phyloP scores from a whole-genome alignment of 306 rosid species.

The Lotus japonicus region DNA sequence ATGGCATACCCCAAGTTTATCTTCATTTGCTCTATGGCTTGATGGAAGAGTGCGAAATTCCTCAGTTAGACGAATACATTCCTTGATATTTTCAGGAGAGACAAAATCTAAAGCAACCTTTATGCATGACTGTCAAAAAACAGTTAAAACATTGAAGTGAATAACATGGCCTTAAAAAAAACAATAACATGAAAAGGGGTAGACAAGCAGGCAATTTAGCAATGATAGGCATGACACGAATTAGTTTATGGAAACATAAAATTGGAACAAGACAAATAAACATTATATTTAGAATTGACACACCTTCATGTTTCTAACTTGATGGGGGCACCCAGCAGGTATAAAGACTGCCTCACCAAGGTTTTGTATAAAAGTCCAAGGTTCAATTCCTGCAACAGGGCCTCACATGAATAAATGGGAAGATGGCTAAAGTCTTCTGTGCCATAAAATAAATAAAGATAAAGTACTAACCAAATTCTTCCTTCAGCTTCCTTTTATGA shows the following conservation, averaged over 20 bases:
- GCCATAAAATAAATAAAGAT: background rate
- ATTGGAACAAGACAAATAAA: background rate
- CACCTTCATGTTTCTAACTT: slow-evolving; percentile 20
- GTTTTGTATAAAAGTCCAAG: slow-evolving; percentile 21
- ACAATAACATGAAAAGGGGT: no score
- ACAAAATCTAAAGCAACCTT: slow-evolving; percentile 73
- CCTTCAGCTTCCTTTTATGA: slow-evolving; percentile 56
- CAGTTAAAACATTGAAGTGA: no score
- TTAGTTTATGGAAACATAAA: no score
- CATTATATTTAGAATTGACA: background rate
- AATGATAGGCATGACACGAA: no score
- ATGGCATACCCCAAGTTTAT: slow-evolving; percentile 57
- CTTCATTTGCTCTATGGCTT: slow-evolving; percentile 52
- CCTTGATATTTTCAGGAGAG: slow-evolving; percentile 59
- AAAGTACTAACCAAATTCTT: slow-evolving; percentile 48
- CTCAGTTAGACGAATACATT: slow-evolving; percentile 56
- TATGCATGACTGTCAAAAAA: slow-evolving; percentile 50
- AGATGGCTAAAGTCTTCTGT: background rate
- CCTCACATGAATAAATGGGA: background rate
- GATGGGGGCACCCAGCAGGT: slow-evolving; percentile 25
- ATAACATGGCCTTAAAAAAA: no score
- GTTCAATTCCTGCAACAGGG: slow-evolving; percentile 18
- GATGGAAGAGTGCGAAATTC: slow-evolving; percentile 59
- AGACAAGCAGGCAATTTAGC: no score
- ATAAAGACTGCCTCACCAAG: slow-evolving; percentile 22